Evolutionary conservation across 768 basidiomycete species (phyloP).

Genomic region (Botryobasidium botryosum): DNA sequence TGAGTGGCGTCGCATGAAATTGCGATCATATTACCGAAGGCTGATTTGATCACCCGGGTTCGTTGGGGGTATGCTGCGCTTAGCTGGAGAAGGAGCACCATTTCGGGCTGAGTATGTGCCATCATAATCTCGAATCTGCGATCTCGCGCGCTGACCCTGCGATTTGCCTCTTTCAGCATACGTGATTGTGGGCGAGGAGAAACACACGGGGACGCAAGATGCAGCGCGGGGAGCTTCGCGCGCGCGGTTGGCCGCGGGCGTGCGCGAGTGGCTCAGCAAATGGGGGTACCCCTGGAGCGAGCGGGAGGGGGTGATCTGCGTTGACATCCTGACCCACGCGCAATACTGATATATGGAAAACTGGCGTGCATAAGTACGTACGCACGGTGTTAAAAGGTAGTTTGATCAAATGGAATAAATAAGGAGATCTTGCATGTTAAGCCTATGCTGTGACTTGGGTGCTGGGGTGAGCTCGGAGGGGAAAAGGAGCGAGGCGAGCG

Average conservation of each 20-base stretch:
- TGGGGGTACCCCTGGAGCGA: conserved; percentile 95
- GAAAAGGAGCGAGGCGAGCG: no score
- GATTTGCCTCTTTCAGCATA: conserved; percentile 36
- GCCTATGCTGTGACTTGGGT: no score
- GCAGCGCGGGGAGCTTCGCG: conserved; percentile 64
- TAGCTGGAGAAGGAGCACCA: conserved; percentile 80
- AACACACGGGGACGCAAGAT: conserved; percentile 89
- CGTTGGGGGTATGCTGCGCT: neutral
- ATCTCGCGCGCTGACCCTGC: conserved; percentile 8
- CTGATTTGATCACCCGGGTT: neutral
- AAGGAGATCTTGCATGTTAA: no score
- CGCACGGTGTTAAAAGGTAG: no score
- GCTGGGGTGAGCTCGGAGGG: no score
- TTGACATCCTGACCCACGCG: conserved; percentile 65
- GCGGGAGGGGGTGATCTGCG: conserved; percentile 74
- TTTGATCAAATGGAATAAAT: no score
- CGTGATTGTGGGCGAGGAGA: conserved; percentile 86
- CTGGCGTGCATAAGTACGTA: no score
- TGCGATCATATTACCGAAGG: neutral
- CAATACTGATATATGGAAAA: conserved; percentile 5
- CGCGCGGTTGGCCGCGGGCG: conserved; percentile 65
- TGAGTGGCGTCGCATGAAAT: conserved; percentile 26
- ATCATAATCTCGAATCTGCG: conserved; percentile 1
- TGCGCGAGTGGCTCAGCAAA: conserved; percentile 79
- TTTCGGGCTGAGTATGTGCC: conserved; percentile 55